Conservation (phyloP, 2,329 filamentous ascomycete species). For the Colletotrichum trifolii region DNA sequence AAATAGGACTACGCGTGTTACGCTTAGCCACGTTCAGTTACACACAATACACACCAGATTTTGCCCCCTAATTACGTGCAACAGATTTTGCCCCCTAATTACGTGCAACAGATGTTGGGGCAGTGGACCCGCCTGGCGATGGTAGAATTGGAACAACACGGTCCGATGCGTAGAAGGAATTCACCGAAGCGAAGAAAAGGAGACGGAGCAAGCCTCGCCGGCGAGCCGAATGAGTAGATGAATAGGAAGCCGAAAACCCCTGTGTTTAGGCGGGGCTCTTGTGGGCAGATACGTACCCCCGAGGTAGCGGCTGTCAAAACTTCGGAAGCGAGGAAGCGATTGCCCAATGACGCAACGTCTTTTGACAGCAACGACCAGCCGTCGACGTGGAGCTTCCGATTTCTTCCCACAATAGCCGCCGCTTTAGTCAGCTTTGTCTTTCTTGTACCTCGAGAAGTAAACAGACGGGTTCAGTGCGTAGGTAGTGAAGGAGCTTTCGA, state of each 20-base stretch:
- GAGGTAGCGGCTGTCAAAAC: conserved; percentile 7
- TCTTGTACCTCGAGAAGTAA: neutral
- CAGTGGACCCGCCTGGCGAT: too few relatives aligned
- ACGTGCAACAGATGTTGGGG: too few relatives aligned
- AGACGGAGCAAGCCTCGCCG: conserved; percentile 11
- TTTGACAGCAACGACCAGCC: conserved; percentile 22
- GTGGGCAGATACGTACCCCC: conserved; percentile 9
- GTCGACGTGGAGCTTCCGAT: conserved; percentile 27
- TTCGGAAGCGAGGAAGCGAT: conserved; percentile 6
- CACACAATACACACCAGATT: too few relatives aligned
- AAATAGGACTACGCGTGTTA: too few relatives aligned
- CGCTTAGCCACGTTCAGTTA: too few relatives aligned
- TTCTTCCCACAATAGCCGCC: conserved; percentile 29
- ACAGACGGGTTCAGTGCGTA: neutral
- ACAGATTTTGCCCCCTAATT: too few relatives aligned
- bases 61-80: too few relatives aligned
- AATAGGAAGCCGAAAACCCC: conserved; percentile 34
- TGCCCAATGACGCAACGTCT: conserved; percentile 23
- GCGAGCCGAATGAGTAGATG: conserved; percentile 10
- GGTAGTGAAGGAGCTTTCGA: too few relatives aligned
- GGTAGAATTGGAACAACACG: too few relatives aligned
- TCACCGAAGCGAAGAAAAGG: neutral
- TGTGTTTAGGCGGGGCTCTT: neutral
- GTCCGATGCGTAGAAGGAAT: neutral
- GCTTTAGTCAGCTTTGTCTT: neutral